Evolutionary conservation across 2,329 filamentous ascomycete genomes (phyloP), one percentile per base, ranked within the genome.

Genomic region (Curvularia sp.): DNA sequence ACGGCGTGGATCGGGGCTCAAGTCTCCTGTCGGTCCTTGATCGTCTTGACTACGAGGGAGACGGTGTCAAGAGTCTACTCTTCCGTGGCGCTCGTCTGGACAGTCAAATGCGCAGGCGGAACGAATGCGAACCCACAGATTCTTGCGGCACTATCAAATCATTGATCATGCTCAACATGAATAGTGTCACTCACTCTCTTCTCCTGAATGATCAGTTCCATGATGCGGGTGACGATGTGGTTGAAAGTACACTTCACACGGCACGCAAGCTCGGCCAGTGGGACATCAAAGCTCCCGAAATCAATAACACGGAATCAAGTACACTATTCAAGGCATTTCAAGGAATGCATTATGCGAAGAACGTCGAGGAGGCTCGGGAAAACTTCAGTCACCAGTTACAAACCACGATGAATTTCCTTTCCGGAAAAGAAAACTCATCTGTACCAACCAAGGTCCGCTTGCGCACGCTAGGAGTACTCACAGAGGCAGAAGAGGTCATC

Each of bases 11-110:
- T 41, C 90, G 96, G 75, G 86, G 86, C 39, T 86, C 92, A 6
- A 93, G 88, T 56, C 79, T 99, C 15, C 82, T 85, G 15, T 92
- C 89, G 10, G 89, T 98, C 1, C 81, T 98, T 57, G 86, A 89
- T 49, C 88, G 91, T 9, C 83, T 98, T 4, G 92, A 97, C 65
- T 94, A 97, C 72, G 95, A 99, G 78, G 89, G 88, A 49, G 89
- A 96, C 66, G 93, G 93, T 0, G 82, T 88, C 49, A 96, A 96
- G 72, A 94, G 91, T 63, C 83, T 99, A 18, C 89, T 95, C 23
- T 97, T 98, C 68, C 89, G 94, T 57, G 92, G 93, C 30, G 95
- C 95, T 34, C 90, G 93, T 65, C 92, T 96, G 66, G 94, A 99
- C 74, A 94, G 90, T 65, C 88, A 94, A 60, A 84, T 97, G 67